phyloP scores from a whole-genome alignment of 2,329 filamentous ascomycete species.

The Colletotrichum sp. region DNA sequence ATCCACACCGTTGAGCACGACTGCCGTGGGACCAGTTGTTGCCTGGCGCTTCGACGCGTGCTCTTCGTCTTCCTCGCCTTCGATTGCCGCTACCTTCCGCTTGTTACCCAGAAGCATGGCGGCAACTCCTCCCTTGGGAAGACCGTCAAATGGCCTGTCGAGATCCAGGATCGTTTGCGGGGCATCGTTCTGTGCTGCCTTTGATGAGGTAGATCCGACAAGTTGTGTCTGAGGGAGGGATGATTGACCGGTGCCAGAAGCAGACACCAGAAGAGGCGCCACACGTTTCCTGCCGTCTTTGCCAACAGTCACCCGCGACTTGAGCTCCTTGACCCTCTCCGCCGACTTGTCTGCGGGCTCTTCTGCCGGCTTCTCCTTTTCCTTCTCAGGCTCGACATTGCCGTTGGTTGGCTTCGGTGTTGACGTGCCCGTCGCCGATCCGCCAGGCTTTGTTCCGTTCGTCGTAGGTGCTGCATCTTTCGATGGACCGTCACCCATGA shows the following conservation, averaged over 20 bases:
- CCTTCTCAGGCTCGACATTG: conserved; percentile 37
- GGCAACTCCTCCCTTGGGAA: conserved; percentile 87
- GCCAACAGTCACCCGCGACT: conserved; percentile 90
- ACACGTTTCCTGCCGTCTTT: conserved; percentile 98
- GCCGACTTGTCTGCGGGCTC: conserved; percentile 59
- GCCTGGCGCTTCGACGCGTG: conserved; percentile 56
- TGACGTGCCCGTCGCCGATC: conserved; percentile 32
- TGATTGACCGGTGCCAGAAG: conserved; percentile 84
- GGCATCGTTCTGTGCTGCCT: conserved; percentile 68
- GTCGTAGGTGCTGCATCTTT: conserved; percentile 53
- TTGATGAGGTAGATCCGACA: conserved; percentile 74
- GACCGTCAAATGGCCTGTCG: conserved; percentile 90
- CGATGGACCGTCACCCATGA: conserved; percentile 84
- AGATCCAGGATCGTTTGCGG: conserved; percentile 88
- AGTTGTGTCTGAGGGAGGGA: conserved; percentile 89
- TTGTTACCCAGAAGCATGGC: conserved; percentile 93
- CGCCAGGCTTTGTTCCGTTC: conserved; percentile 55
- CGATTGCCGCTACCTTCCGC: conserved; percentile 76
- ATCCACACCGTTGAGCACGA: conserved; percentile 78
- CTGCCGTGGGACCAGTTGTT: conserved; percentile 73
- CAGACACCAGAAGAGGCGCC: conserved; percentile 88
- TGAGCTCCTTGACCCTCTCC: conserved; percentile 67
- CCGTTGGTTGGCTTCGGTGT: conserved; percentile 47
- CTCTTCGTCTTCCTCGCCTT: conserved; percentile 78
- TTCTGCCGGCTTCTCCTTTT: conserved; percentile 40